phyloP scores from a whole-genome alignment of 768 basidiomycete genomes.

The Rhodotorula toruloides region DNA sequence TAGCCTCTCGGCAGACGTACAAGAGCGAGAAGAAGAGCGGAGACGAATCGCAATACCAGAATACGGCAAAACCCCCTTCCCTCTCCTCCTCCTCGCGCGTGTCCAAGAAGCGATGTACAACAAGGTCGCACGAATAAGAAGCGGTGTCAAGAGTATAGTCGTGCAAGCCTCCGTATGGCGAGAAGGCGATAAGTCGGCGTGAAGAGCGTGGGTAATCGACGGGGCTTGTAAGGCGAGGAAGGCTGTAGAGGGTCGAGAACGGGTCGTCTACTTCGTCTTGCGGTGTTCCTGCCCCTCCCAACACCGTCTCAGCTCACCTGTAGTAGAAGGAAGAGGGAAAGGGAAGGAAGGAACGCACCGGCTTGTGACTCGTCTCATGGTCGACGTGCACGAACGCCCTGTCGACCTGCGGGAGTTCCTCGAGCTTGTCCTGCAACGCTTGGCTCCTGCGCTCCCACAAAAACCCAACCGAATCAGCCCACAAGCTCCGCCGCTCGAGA shows the following conservation, averaged over 20 bases:
- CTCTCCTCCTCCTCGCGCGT: no score
- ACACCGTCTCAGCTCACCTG: neutral
- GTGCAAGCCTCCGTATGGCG: no score
- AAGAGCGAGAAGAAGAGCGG: no score
- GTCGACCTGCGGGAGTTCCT: slow-evolving; percentile 42
- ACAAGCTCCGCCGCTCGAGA: neutral
- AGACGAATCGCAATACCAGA: no score
- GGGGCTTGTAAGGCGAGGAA: neutral
- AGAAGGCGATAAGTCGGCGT: no score
- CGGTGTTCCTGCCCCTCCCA: slow-evolving; percentile 11
- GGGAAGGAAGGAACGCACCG: slow-evolving; percentile 15
- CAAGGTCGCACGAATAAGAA: neutral
- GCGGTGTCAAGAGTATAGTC: no score
- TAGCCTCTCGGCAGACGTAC: no score
- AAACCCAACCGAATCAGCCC: neutral
- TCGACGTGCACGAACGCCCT: slow-evolving; percentile 44
- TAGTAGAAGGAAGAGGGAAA: neutral
- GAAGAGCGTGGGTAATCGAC: no score
- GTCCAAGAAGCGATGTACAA: neutral
- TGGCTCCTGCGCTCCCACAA: slow-evolving; percentile 27
- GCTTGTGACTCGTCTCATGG: slow-evolving; percentile 42
- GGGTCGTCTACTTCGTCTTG: slow-evolving; percentile 8
- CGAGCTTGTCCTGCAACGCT: slow-evolving; percentile 47
- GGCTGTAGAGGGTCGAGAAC: neutral
- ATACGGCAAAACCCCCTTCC: no score